Conservation (phyloP, 1,139 yeast genomes). For the Saccharomyces hybrid region DNA sequence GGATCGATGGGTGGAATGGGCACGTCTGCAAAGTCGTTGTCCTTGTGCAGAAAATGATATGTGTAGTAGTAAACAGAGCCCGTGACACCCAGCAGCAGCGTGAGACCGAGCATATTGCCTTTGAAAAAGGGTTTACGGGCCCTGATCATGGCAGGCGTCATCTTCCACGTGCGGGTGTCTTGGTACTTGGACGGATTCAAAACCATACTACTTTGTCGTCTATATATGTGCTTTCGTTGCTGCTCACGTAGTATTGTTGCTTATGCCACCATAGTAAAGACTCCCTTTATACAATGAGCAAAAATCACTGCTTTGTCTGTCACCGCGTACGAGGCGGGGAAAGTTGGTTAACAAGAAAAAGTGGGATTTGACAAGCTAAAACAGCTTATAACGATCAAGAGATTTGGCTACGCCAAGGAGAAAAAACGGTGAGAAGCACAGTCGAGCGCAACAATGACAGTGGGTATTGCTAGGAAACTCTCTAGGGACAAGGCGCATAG, state of each 20-base stretch:
- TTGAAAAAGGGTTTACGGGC: slow-evolving; percentile 83
- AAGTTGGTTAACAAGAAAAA: not conserved
- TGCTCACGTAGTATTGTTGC: not conserved
- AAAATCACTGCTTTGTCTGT: not conserved
- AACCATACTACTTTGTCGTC: slow-evolving; percentile 13
- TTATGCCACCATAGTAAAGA: not conserved
- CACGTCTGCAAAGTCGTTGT: slow-evolving; percentile 73
- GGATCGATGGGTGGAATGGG: slow-evolving; percentile 90
- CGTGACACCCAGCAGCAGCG: slow-evolving; percentile 52
- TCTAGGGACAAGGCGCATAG: slow-evolving; percentile 43
- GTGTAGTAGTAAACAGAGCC: slow-evolving; percentile 70
- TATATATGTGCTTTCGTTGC: slow-evolving; percentile 3
- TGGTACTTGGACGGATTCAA: slow-evolving; percentile 46
- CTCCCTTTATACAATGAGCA: not conserved
- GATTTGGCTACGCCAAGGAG: not conserved
- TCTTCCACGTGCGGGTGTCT: slow-evolving; percentile 71
- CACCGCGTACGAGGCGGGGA: not conserved
- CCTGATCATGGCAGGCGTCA: slow-evolving; percentile 89
- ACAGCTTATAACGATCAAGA: not conserved
- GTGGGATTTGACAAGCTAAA: not conserved
- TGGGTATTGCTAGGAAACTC: slow-evolving; percentile 27
- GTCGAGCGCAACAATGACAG: slow-evolving; percentile 20
- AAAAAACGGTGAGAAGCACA: not conserved
- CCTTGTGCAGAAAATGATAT: slow-evolving; percentile 61
- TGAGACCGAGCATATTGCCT: slow-evolving; percentile 61